Evolutionary conservation across 1,284 basidiomycete genomes (phyloP).

Genomic region (Spongispora temasekensis): DNA sequence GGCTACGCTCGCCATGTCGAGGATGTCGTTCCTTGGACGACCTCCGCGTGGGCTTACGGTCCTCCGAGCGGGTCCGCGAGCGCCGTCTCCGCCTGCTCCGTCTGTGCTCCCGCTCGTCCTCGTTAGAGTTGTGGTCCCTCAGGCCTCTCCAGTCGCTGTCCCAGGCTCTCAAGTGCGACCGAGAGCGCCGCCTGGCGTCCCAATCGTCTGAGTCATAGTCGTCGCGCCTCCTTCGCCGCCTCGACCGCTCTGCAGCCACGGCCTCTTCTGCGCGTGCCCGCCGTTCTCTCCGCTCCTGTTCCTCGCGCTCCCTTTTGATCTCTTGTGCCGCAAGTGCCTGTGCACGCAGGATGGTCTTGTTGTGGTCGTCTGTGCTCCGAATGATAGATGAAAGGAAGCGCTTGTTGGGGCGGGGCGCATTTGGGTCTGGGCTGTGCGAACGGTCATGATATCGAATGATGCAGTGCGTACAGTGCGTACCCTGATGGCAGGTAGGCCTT

Average conservation of each 20-base stretch:
- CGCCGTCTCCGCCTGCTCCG: slow-evolving; percentile 28
- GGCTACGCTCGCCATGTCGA: slow-evolving; percentile 19
- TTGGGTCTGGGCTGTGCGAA: slow-evolving; percentile 46
- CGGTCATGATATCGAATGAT: slow-evolving; percentile 6
- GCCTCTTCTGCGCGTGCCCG: slow-evolving; percentile 70
- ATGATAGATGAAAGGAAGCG: slow-evolving; percentile 89
- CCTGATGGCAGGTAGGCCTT: slow-evolving; percentile 62
- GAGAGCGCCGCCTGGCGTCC: slow-evolving; percentile 43
- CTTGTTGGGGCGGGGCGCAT: slow-evolving; percentile 85
- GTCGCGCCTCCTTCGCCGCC: slow-evolving; percentile 43
- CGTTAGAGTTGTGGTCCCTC: slow-evolving; percentile 22
- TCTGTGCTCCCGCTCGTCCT: slow-evolving; percentile 15
- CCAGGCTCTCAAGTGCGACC: slow-evolving; percentile 22
- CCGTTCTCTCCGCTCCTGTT: slow-evolving; percentile 61
- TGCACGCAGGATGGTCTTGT: slow-evolving; percentile 75
- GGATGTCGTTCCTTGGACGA: slow-evolving; percentile 16
- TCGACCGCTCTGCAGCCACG: slow-evolving; percentile 57
- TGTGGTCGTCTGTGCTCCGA: slow-evolving; percentile 89
- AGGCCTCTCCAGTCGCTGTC: slow-evolving; percentile 32
- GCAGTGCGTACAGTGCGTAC: too few relatives aligned
- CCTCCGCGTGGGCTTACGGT: slow-evolving; percentile 13
- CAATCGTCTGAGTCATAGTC: slow-evolving; percentile 34
- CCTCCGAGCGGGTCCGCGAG: slow-evolving; percentile 30
- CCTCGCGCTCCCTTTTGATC: slow-evolving; percentile 62
- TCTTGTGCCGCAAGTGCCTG: slow-evolving; percentile 78